A percentile compares a stretch with the other conserved stretches of the same genome.
Conservation (phyloP, 1,284 basidiomycete species). For the Ganoderma resinaceum region DNA sequence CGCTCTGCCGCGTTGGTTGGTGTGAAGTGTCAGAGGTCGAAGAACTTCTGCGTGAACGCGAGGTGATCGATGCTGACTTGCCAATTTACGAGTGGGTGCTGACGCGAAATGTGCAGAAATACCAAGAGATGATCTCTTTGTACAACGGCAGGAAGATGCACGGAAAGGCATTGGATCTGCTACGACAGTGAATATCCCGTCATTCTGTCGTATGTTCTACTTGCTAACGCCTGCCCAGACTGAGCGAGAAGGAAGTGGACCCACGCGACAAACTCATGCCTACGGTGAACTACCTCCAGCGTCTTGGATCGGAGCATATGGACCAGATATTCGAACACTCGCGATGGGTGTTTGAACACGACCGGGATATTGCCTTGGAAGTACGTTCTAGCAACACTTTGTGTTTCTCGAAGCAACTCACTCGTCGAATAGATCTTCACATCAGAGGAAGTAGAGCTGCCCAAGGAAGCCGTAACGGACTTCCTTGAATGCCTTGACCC, state of each 20-base stretch:
- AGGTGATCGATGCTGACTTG: constrained; percentile 54
- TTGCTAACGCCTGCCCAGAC: constrained; percentile 49
- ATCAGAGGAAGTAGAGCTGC: constrained; percentile 91
- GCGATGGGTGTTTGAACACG: constrained; percentile 85
- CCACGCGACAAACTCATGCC: constrained; percentile 82
- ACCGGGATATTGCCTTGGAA: constrained; percentile 78
- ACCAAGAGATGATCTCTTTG: constrained; percentile 88
- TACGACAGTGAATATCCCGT: constrained; percentile 72
- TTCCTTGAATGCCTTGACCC: constrained; percentile 80
- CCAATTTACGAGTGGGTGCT: neutral
- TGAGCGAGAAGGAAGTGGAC: constrained; percentile 83
- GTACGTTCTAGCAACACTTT: constrained; percentile 45
- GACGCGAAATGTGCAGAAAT: constrained; percentile 67
- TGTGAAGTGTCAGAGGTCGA: constrained; percentile 97
- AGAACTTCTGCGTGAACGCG: constrained; percentile 81
- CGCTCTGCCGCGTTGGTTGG: constrained; percentile 92
- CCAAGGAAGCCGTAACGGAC: constrained; percentile 75
- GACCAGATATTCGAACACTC: constrained; percentile 82
- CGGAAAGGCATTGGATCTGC: constrained; percentile 81
- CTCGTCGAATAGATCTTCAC: constrained; percentile 80
- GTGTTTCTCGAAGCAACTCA: neutral
- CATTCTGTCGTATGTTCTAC: constrained; percentile 6
- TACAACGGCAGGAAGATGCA: constrained; percentile 98
- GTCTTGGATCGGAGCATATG: constrained; percentile 83
- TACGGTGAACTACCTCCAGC: constrained; percentile 91